A percentile compares a stretch with the other conserved stretches of the same genome.
phyloP scores from a whole-genome alignment of 495 filamentous ascomycete species.

The Xeromyces bisporus region DNA sequence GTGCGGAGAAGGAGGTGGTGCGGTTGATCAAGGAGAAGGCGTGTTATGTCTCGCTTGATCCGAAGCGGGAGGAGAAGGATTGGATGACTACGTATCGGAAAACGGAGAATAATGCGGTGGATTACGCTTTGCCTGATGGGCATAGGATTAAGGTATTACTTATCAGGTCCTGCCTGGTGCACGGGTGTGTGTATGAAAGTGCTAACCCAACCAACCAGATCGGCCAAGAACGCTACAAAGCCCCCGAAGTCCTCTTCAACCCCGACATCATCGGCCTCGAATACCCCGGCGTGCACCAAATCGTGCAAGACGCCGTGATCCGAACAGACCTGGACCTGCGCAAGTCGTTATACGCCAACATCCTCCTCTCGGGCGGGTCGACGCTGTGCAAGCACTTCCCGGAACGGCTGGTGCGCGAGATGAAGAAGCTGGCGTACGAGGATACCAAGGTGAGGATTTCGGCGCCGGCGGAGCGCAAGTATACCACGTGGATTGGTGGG shows the following conservation, averaged over 20 bases:
- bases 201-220: conserved; percentile 30
- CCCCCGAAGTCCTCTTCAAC: conserved; percentile 94
- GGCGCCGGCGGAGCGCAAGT: conserved; percentile 91
- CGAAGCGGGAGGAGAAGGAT: conserved; percentile 89
- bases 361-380: conserved; percentile 88
- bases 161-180: too few relatives aligned
- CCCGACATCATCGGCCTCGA: conserved; percentile 93
- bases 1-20: conserved; percentile 95
- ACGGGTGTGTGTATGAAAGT: too few relatives aligned
- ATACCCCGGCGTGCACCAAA: conserved; percentile 93
- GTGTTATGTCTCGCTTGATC: conserved; percentile 80
- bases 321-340: conserved; percentile 95
- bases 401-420: conserved; percentile 80
- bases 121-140: conserved; percentile 84
- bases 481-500: conserved; percentile 96
- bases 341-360: conserved; percentile 86
- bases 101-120: conserved; percentile 50
- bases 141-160: conserved; percentile 82
- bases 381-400: conserved; percentile 89
- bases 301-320: conserved; percentile 90
- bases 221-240: conserved; percentile 82
- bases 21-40: conserved; percentile 90
- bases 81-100: conserved; percentile 48
- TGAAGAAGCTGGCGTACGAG: conserved; percentile 84
- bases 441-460: conserved; percentile 99